Base-by-base conservation (phyloP, 106 monocot genomes). In the Dactylorhiza incarnata region DNA sequence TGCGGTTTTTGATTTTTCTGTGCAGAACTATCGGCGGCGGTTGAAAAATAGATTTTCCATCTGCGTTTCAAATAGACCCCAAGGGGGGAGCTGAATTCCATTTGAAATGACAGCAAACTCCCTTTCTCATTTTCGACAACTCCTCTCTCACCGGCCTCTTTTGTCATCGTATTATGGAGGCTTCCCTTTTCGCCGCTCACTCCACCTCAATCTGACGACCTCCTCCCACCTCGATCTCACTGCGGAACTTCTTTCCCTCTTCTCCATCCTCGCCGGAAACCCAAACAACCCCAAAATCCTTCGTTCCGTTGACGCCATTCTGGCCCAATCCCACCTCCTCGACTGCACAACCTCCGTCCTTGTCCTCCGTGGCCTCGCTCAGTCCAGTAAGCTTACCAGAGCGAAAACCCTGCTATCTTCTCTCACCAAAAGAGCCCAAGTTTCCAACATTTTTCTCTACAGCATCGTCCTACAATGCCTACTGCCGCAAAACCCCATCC, bases 381-480 rank as follows among this genome's bases (percentile, higher is more conserved):
- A 13, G 20, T 51, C 51, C 66, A 61, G 44, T 13, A 85, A 85
- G 75, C 75, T 85, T 76, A 73, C 75, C 20, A 47, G 82, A 9
- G 78, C 82, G 17, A 82, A 74, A 49, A 29, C 43, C 62, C 3
- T 82, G 37, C 71, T 79, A 55, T 55, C 79, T 47, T 10, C 15
- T 24, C 79, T 85, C 72, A 48, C 4, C 7, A 7, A 50, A 23
- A 43, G 26, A 9, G 63, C 17, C 23, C 12, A 51, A 55, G 15
- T 85, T 47, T 79, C 85, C 29, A 48, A 29, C 16, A 11, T 43
- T 14, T 85, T 82, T 72, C 65, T 79, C 58, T 85, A 78, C 72
- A 82, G 75, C 81, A 12, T 61, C 44, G 72, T 82, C 52, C 55
- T 82, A 52, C 85, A 85, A 17, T 85, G 82, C 85, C 65, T 78